These are phyloP conservation scores for Wolfiporia cocos DNA, from an alignment of 1,284 basidiomycete species.

Conservation along the genomic window DNA sequence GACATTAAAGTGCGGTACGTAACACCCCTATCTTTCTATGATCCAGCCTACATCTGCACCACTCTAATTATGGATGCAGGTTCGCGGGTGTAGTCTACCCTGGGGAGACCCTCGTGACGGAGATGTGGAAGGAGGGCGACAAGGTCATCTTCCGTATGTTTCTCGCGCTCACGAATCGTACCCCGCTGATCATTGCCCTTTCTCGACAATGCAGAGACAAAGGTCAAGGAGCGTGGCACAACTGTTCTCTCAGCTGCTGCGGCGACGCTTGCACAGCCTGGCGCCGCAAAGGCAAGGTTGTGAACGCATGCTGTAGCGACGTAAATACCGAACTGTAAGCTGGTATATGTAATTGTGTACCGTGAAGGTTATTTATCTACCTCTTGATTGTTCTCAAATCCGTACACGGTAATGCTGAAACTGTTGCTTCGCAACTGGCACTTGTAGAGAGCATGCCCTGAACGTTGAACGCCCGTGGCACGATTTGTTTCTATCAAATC, in stretches of 20 bases:
- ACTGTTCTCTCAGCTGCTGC: slow-evolving; percentile 71
- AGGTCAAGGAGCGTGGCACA: slow-evolving; percentile 74
- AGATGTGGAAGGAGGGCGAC: slow-evolving; percentile 96
- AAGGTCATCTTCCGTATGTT: slow-evolving; percentile 88
- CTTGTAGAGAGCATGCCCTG: too few relatives aligned
- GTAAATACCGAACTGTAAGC: slow-evolving; percentile 1
- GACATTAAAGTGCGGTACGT: slow-evolving; percentile 94
- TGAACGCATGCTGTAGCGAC: too few relatives aligned
- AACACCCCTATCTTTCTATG: not conserved
- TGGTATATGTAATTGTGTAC: not conserved
- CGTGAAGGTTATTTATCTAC: not conserved
- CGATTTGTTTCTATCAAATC: too few relatives aligned
- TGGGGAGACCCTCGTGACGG: slow-evolving; percentile 89
- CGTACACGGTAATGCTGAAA: too few relatives aligned
- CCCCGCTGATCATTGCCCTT: too few relatives aligned
- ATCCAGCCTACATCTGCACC: not conserved
- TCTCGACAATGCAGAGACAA: slow-evolving; percentile 41
- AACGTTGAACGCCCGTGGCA: too few relatives aligned
- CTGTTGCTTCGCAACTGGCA: too few relatives aligned
- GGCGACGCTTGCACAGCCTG: slow-evolving; percentile 52
- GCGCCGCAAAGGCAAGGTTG: slow-evolving; percentile 50
- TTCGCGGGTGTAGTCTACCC: slow-evolving; percentile 92
- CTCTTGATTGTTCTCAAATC: slow-evolving; percentile 1
- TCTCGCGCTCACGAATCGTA: too few relatives aligned
- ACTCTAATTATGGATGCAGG: slow-evolving; percentile 28